Conservation (phyloP, 176 grass and related monocot species). For the Avena atlantica region DNA sequence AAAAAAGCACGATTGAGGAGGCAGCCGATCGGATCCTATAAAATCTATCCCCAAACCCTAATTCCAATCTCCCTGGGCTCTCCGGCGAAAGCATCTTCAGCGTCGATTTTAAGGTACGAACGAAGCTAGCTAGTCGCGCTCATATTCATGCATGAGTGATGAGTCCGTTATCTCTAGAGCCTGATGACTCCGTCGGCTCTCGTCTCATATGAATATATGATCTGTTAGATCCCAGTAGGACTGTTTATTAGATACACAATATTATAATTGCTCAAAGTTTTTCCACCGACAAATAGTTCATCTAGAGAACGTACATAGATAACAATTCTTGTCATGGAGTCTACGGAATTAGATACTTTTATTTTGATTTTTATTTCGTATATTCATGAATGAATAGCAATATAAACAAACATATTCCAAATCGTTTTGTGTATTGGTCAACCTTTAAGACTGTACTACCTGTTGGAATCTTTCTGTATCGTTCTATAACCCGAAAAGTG, state of each 20-base stretch:
- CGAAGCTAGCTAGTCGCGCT: neutral
- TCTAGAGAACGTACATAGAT: neutral
- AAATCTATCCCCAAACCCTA: neutral
- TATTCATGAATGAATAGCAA: neutral
- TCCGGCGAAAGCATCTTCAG: neutral
- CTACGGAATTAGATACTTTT: neutral
- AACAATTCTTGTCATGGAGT: neutral
- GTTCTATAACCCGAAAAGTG: too few relatives aligned
- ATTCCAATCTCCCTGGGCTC: neutral
- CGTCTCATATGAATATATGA: neutral
- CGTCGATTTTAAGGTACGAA: too few relatives aligned
- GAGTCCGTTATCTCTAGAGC: neutral
- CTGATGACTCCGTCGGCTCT: too few relatives aligned
- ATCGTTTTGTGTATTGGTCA: too few relatives aligned
- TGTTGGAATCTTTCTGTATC: too few relatives aligned
- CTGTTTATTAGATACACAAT: too few relatives aligned
- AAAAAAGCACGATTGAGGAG: too few relatives aligned
- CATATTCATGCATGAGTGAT: neutral
- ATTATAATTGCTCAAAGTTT: too few relatives aligned
- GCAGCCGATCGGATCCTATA: neutral
- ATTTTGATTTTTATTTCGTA: neutral
- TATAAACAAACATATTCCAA: neutral
- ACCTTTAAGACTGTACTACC: too few relatives aligned
- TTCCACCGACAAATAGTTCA: neutral
- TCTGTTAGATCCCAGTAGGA: neutral